Evolutionary conservation across 2,329 filamentous ascomycete species (phyloP).

Genomic region (Chlorencoelia australis): DNA sequence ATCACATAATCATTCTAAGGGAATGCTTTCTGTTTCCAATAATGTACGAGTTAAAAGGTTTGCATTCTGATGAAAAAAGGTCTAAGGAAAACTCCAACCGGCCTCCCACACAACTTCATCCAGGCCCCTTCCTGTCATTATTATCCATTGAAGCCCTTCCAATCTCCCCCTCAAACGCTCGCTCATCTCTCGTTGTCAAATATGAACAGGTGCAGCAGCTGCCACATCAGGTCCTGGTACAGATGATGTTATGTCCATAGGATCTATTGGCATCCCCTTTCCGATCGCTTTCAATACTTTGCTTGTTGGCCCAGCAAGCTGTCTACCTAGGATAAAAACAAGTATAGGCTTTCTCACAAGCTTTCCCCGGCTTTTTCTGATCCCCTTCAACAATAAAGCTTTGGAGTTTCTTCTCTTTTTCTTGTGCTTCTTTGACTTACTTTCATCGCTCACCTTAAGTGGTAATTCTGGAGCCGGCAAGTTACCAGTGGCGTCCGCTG

Average conservation of each 20-base stretch:
- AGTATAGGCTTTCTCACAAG: slow-evolving; percentile 10
- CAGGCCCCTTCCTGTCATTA: background rate
- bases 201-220: background rate
- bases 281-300: slow-evolving; percentile 4
- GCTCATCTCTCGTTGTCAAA: slow-evolving; percentile 1
- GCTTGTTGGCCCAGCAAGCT: slow-evolving; percentile 10
- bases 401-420: slow-evolving; percentile 4
- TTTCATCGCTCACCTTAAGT: background rate
- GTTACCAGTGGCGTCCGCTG: slow-evolving; percentile 1
- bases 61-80: background rate
- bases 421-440: slow-evolving; percentile 3
- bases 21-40: background rate
- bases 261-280: slow-evolving; percentile 1
- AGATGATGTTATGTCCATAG: background rate
- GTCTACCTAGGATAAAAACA: slow-evolving; percentile 8
- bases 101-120: background rate
- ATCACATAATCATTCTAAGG: background rate
- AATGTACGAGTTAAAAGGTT: background rate
- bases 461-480: background rate
- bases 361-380: slow-evolving; percentile 4
- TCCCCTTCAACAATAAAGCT: no score
- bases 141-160: slow-evolving; percentile 1
- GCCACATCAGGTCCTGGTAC: background rate
- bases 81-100: no score
- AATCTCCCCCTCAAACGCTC: slow-evolving; percentile 1